Base-by-base conservation (phyloP, 2,329 filamentous ascomycete genomes). In the Cucurbitaria berberidis region DNA sequence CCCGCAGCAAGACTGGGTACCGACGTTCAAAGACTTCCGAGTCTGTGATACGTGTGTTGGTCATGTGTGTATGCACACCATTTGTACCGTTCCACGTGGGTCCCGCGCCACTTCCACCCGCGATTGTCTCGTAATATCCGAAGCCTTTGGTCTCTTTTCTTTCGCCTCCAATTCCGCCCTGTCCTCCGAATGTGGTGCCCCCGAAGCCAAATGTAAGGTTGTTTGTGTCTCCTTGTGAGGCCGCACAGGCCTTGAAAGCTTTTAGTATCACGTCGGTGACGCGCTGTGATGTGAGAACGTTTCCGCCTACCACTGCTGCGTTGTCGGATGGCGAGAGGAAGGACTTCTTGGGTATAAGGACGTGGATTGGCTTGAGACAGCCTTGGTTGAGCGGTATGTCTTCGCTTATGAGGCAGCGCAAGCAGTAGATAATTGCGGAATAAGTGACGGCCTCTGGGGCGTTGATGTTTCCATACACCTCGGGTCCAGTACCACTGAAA, bases 381-480 rank as follows among this genome's bases (percentile, higher is more conserved):
- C 91, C 91, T 75, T 96, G 91, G 76, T 96, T 96, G 3, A 96
- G 82, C 0, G 91, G 91, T 13, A 96, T 93, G 62, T 93, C 89
- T 60, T 90, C 85, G 32, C 84, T 86, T 64, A 96, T 91, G 52
- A 96, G 82, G 66, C 87, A 90, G 40, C 91, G 86, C 11, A 96
- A 81, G 64, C 89, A 91, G 80, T 96, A 96, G 69, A 95, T 93
- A 68, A 95, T 93, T 44, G 90, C 90, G 30, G 85, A 89, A 76
- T 90, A 91, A 0, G 89, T 93, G 42, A 95, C 89, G 3, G 90
- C 90, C 74, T 91, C 84, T 0, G 90, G 90, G 0, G 90, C 90
- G 66, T 95, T 95, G 74, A 88, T 88, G 64, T 92, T 93, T 38
- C 81, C 89, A 64, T 91, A 91, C 1, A 91, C 88, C 74, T 95